phyloP scores from a whole-genome alignment of 139 green algal species.

The Chlamydomonas sphaeroides region DNA sequence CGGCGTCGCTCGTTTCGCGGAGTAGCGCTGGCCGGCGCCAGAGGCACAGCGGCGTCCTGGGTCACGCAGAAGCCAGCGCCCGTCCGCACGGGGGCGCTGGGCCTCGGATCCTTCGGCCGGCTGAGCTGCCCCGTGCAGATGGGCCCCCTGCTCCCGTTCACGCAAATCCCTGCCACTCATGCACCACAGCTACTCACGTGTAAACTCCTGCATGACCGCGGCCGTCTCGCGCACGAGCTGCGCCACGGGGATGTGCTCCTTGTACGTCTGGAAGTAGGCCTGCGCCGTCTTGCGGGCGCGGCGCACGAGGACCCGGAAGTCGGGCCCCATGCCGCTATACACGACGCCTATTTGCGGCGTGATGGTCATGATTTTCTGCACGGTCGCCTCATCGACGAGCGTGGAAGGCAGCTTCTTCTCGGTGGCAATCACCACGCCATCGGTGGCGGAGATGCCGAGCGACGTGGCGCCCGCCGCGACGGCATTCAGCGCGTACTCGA shows the following conservation, averaged over 20 bases:
- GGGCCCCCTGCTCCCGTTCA: too few relatives aligned
- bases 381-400: constrained; percentile 90
- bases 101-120: too few relatives aligned
- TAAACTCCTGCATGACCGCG: constrained; percentile 99
- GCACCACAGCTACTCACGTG: constrained; percentile 84
- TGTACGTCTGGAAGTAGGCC: constrained; percentile 93
- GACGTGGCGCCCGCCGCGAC: constrained; percentile 93
- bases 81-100: too few relatives aligned
- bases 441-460: constrained; percentile 95
- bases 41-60: too few relatives aligned
- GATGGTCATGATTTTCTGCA: constrained; percentile 94
- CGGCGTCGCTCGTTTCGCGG: too few relatives aligned
- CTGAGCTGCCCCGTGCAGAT: too few relatives aligned
- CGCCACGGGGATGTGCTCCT: constrained; percentile 96
- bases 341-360: constrained; percentile 95
- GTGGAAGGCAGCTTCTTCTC: constrained; percentile 97
- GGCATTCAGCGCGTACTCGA: constrained; percentile 98
- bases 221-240: constrained; percentile 97
- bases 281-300: constrained; percentile 88
- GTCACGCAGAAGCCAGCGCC: too few relatives aligned
- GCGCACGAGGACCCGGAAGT: constrained; percentile 95
- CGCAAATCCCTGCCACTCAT: too few relatives aligned
- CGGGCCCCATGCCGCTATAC: constrained; percentile 98
- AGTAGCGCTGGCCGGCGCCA: too few relatives aligned
- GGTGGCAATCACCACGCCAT: constrained; percentile 98